Evolutionary conservation across 768 basidiomycete genomes (phyloP).

Genomic region (Panus rudis): DNA sequence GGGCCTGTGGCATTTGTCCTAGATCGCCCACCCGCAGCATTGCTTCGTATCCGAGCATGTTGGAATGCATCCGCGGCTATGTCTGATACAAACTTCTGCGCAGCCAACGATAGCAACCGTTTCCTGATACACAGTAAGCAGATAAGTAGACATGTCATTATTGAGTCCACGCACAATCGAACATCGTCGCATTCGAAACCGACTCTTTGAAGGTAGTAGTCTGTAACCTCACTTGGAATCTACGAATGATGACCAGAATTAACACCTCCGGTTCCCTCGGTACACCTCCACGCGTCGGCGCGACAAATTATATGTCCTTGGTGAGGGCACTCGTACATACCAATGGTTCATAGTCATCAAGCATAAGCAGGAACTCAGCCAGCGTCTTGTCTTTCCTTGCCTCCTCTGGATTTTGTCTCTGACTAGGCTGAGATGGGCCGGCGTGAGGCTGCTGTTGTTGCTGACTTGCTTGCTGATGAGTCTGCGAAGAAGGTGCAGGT

Average conservation of each 20-base stretch:
- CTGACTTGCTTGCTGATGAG: constrained; percentile 10
- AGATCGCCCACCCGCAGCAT: constrained; percentile 68
- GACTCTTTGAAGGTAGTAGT: constrained; percentile 92
- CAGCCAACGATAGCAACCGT: constrained; percentile 88
- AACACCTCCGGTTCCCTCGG: not conserved
- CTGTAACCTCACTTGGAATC: constrained; percentile 97
- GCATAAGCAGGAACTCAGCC: constrained; percentile 90
- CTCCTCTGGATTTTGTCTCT: constrained; percentile 70
- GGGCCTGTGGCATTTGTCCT: constrained; percentile 54
- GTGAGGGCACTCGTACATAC: constrained; percentile 39
- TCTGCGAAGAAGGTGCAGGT: constrained; percentile 7
- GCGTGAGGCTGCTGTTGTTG: constrained; percentile 12
- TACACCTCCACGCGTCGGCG: not conserved
- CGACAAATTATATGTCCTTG: not conserved
- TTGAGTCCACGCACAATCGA: constrained; percentile 56
- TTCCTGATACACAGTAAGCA: constrained; percentile 46
- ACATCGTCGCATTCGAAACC: constrained; percentile 96
- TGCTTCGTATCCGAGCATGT: constrained; percentile 92
- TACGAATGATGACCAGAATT: constrained; percentile 24
- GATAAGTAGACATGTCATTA: constrained; percentile 3
- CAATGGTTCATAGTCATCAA: constrained; percentile 94
- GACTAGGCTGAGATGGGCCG: constrained; percentile 30
- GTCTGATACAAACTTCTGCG: constrained; percentile 97
- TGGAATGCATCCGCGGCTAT: constrained; percentile 96
- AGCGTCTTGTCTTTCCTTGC: constrained; percentile 85